Conservation (phyloP, 2,329 filamentous ascomycete genomes). For the Epicoccum nigrum region DNA sequence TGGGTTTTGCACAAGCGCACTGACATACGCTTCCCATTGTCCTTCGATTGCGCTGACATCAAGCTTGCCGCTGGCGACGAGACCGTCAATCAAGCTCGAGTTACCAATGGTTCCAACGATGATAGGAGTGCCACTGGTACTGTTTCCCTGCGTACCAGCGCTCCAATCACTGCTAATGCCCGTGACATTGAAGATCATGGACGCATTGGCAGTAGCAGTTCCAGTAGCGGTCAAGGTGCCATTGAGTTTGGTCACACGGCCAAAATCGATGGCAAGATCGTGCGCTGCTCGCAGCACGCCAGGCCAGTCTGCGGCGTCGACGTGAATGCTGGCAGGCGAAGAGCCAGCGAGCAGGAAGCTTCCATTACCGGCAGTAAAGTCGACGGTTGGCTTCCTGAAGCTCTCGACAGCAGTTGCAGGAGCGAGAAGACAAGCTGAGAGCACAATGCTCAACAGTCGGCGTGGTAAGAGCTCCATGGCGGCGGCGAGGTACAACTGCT, state of each 20-base stretch:
- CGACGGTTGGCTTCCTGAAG: slow-evolving; percentile 59
- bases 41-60: slow-evolving; percentile 64
- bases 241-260: slow-evolving; percentile 71
- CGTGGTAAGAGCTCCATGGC: slow-evolving; percentile 41
- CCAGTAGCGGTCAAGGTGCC: slow-evolving; percentile 62
- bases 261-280: slow-evolving; percentile 72
- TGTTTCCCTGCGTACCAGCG: slow-evolving; percentile 24
- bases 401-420: slow-evolving; percentile 39
- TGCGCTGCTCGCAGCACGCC: slow-evolving; percentile 71
- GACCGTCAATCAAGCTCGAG: slow-evolving; percentile 65
- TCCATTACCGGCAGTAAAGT: slow-evolving; percentile 52
- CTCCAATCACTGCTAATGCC: slow-evolving; percentile 46
- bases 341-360: slow-evolving; percentile 39
- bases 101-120: slow-evolving; percentile 73
- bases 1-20: slow-evolving; percentile 63
- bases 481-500: slow-evolving; percentile 3
- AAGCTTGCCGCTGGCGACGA: slow-evolving; percentile 63
- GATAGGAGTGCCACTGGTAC: slow-evolving; percentile 54
- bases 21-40: slow-evolving; percentile 73
- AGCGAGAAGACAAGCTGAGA: slow-evolving; percentile 28
- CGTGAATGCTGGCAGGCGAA: slow-evolving; percentile 39
- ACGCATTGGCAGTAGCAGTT: slow-evolving; percentile 55
- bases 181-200: slow-evolving; percentile 52
- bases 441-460: slow-evolving; percentile 30
- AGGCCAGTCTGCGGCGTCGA: slow-evolving; percentile 63